Evolutionary conservation across 495 filamentous ascomycete species (phyloP).

Genomic region (Saxophila tyrrhenica): DNA sequence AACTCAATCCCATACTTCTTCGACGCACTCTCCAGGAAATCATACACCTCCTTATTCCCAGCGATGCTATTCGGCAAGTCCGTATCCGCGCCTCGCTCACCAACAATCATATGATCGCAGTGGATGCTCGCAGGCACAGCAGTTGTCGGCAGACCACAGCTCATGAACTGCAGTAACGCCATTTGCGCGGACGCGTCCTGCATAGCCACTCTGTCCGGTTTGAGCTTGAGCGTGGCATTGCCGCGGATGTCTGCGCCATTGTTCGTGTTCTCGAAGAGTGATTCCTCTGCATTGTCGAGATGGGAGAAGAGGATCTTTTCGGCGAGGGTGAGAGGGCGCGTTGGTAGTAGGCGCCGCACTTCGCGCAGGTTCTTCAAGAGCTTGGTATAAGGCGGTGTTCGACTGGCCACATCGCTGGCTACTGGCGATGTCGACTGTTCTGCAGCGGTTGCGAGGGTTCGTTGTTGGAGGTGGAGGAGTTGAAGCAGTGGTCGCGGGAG

Average conservation of each 20-base stretch:
- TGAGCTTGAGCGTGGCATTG: slow-evolving; percentile 88
- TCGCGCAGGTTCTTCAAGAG: slow-evolving; percentile 45
- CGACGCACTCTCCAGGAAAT: slow-evolving; percentile 87
- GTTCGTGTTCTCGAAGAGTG: slow-evolving; percentile 63
- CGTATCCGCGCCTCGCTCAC: slow-evolving; percentile 73
- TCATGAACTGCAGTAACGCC: slow-evolving; percentile 98
- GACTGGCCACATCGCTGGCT: slow-evolving; percentile 32
- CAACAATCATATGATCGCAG: slow-evolving; percentile 98
- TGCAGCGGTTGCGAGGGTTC: slow-evolving; percentile 13
- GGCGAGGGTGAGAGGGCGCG: slow-evolving; percentile 67
- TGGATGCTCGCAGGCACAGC: slow-evolving; percentile 97
- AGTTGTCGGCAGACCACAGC: slow-evolving; percentile 77
- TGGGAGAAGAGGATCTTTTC: slow-evolving; percentile 98
- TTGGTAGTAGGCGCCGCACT: slow-evolving; percentile 58
- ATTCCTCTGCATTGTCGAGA: slow-evolving; percentile 75
- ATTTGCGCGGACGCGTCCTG: slow-evolving; percentile 98
- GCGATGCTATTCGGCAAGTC: slow-evolving; percentile 79
- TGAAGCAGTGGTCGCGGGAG: slow-evolving; percentile 2
- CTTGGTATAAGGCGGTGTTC: slow-evolving; percentile 54
- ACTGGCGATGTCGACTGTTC: slow-evolving; percentile 1
- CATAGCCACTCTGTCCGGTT: slow-evolving; percentile 96
- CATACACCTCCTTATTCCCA: slow-evolving; percentile 93
- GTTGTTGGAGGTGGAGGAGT: slow-evolving; percentile 8
- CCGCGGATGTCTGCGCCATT: slow-evolving; percentile 76
- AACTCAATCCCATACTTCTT: slow-evolving; percentile 98